A percentile compares a stretch with the other conserved stretches of the same genome.
Evolutionary conservation across 306 rosid genomes (phyloP).

Genomic region (Carpinus fangiana): DNA sequence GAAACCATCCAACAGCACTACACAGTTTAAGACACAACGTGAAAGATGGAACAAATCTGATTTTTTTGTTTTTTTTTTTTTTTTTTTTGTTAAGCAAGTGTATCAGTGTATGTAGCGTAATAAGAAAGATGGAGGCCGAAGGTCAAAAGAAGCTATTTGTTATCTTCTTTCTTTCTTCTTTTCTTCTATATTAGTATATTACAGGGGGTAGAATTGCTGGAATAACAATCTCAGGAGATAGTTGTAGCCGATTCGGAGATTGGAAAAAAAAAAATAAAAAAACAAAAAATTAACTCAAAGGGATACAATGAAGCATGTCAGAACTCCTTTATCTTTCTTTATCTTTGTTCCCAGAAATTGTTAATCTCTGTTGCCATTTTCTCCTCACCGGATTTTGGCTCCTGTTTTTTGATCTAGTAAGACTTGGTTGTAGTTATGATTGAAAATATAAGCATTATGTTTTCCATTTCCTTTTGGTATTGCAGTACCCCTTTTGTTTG

Average conservation of each 20-base stretch:
- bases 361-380: neutral
- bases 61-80: too few species aligned
- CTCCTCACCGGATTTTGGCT: neutral
- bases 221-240: neutral
- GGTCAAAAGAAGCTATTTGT: constrained; percentile 5
- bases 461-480: neutral
- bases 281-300: neutral
- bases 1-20: constrained; percentile 58
- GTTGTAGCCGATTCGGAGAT: constrained; percentile 5
- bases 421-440: neutral
- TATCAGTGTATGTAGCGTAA: constrained; percentile 2
- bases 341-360: neutral
- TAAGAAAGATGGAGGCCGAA: neutral
- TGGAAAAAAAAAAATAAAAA: neutral
- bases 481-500: neutral
- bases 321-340: neutral
- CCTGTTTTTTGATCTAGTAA: neutral
- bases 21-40: constrained; percentile 33
- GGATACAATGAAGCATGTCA: constrained; percentile 1
- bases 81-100: neutral
- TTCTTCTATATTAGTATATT: neutral
- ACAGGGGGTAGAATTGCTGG: constrained; percentile 2
- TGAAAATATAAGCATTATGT: neutral
- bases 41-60: neutral
- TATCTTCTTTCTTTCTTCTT: constrained; percentile 6